Conservation (phyloP, 192 early-diverging fungal genomes). For the Backusella macrospora region DNA sequence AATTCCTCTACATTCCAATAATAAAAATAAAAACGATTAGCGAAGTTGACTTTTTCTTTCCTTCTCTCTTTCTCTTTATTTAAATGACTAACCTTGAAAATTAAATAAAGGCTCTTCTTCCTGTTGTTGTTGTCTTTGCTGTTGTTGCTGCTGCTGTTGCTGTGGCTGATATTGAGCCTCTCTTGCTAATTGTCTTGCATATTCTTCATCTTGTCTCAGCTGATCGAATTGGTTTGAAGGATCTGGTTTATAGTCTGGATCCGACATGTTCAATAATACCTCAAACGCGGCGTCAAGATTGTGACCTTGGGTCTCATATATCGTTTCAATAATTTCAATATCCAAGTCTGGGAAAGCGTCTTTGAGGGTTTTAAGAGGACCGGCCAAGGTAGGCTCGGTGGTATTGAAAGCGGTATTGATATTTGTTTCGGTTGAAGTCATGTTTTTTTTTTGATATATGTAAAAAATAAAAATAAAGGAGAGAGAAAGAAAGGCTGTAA, state of each 20-base stretch:
- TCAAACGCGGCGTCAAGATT: constrained; percentile 51
- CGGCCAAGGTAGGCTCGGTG: neutral
- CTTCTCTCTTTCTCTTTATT: neutral
- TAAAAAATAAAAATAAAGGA: neutral
- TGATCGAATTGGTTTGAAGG: constrained; percentile 38
- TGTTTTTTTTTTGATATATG: neutral
- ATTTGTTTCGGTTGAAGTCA: constrained; percentile 7
- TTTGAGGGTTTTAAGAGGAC: constrained; percentile 33
- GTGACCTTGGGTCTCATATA: constrained; percentile 48
- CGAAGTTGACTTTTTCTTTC: neutral
- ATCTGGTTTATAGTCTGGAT: constrained; percentile 53
- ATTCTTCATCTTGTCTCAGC: constrained; percentile 52
- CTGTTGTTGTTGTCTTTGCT: neutral
- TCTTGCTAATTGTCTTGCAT: constrained; percentile 50
- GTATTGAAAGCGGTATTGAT: neutral
- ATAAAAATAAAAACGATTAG: neutral
- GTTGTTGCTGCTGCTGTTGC: neutral
- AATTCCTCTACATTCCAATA: constrained; percentile 41
- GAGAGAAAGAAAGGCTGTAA: neutral
- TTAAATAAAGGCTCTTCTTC: constrained; percentile 18
- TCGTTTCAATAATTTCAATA: constrained; percentile 49
- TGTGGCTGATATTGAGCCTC: constrained; percentile 45
- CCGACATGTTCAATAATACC: constrained; percentile 51
- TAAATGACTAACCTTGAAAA: constrained; percentile 14
- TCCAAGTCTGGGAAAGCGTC: constrained; percentile 57